A percentile compares a stretch with the other conserved stretches of the same genome.
phyloP scores from a whole-genome alignment of 2,329 filamentous ascomycete species.

The Phoma sp. region DNA sequence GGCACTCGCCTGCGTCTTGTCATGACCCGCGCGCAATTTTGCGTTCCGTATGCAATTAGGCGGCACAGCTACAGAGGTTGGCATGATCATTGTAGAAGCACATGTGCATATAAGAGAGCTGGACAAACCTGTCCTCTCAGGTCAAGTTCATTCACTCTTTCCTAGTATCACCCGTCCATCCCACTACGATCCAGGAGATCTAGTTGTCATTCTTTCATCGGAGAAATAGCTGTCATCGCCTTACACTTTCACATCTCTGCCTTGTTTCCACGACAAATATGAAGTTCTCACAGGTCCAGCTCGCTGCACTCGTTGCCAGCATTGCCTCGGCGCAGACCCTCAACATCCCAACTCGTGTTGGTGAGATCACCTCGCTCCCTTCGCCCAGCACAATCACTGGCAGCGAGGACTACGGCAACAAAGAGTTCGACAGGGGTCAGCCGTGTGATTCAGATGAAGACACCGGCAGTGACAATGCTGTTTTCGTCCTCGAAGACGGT shows the following conservation, averaged over 20 bases:
- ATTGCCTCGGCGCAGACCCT: conserved; percentile 40
- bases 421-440: conserved; percentile 31
- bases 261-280: conserved; percentile 16
- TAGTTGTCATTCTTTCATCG: conserved; percentile 4
- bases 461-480: conserved; percentile 47
- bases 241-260: neutral
- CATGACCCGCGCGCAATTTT: conserved; percentile 6
- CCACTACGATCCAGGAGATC: conserved; percentile 8
- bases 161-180: neutral
- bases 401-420: conserved; percentile 26
- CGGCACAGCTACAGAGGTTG: neutral
- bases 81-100: neutral
- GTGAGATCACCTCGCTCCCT: conserved; percentile 37
- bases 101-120: neutral
- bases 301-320: conserved; percentile 32
- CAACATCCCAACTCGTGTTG: conserved; percentile 41
- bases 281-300: conserved; percentile 28
- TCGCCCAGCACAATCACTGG: conserved; percentile 32
- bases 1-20: conserved; percentile 2
- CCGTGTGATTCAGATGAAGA: conserved; percentile 31
- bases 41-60: neutral
- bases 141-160: neutral
- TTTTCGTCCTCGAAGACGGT: conserved; percentile 59
- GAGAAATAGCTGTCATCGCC: neutral
- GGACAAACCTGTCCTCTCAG: too few species aligned